These are phyloP conservation scores for Phytophthora pseudosyringae DNA, from an alignment of 352 stramenopile species.

Conservation along the genomic window DNA sequence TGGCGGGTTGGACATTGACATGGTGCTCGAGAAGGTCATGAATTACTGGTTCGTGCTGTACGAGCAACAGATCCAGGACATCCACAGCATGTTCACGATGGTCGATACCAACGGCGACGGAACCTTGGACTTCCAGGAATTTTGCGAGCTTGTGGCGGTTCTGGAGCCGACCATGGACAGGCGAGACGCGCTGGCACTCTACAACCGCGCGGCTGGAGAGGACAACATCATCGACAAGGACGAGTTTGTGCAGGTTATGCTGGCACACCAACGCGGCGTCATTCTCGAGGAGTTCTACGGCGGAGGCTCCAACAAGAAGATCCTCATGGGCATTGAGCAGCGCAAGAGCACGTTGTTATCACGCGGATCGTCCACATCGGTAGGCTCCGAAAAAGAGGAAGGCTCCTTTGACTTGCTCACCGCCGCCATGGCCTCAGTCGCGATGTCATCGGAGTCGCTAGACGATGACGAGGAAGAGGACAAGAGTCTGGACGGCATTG, in stretches of 20 bases:
- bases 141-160: constrained; percentile 66
- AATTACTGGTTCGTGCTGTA: constrained; percentile 80
- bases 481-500: constrained; percentile 9
- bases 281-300: constrained; percentile 75
- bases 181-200: constrained; percentile 61
- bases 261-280: constrained; percentile 67
- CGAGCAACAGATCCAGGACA: constrained; percentile 79
- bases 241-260: constrained; percentile 80
- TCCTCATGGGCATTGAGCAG: constrained; percentile 52
- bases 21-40: constrained; percentile 81
- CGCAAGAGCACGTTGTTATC: constrained; percentile 48
- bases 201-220: constrained; percentile 68
- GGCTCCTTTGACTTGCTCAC: constrained; percentile 64
- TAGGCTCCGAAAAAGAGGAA: constrained; percentile 54
- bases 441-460: constrained; percentile 17
- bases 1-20: constrained; percentile 64
- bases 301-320: constrained; percentile 60
- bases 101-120: constrained; percentile 79
- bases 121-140: constrained; percentile 76
- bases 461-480: constrained; percentile 47
- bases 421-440: constrained; percentile 50
- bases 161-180: constrained; percentile 73
- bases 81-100: constrained; percentile 73
- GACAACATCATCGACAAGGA: constrained; percentile 85
- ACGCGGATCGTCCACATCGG: constrained; percentile 7